Base-by-base conservation (phyloP, 805 yeast genomes). In the Myxozyma mucilagina region DNA sequence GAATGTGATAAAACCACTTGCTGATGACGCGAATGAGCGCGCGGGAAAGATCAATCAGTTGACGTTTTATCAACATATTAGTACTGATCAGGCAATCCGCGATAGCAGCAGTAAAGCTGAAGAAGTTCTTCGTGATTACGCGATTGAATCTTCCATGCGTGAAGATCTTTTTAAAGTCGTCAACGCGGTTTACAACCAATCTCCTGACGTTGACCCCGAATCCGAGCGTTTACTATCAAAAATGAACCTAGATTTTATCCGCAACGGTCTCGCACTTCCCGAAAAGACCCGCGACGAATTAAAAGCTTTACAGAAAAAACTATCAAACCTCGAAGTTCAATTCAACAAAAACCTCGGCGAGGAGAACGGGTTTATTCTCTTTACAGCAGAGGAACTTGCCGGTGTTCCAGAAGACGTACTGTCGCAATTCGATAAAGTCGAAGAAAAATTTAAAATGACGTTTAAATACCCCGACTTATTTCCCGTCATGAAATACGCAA, bases 391-490 rank as follows among this genome's bases (percentile, higher is more conserved):
- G 55, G 86, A 90, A 70, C 78, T 90, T 47, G 82, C 79, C 9
- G 96, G 96, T 43, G 87, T 90, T 47, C 92, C 96, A 1, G 79
- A 80, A 43, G 84, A 83, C 59, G 83, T 83, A 1, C 67, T 87
- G 66, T 79, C 79, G 18, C 87, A 82, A 69, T 86, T 85, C 69
- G 87, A 81, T 56, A 80, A 76, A 20, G 82, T 77, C 24, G 79
- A 75, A 16, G 74, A 72, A 16, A 75, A 72, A 65, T 78, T 72
- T 67, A 87, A 87, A 70, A 87, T 90, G 79, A 87, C 94, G 2
- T 89, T 82, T 77, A 89, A 90, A 73, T 87, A 87, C 69, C 94
- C 96, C 0, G 96, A 89, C 70, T 73, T 87, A 51, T 77, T 87
- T 65, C 96, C 96, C 1, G 87, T 87, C 16, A 74, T 89, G 73